Evolutionary conservation across 768 basidiomycete species (phyloP).

Genomic region (Hypholoma sublateritium): DNA sequence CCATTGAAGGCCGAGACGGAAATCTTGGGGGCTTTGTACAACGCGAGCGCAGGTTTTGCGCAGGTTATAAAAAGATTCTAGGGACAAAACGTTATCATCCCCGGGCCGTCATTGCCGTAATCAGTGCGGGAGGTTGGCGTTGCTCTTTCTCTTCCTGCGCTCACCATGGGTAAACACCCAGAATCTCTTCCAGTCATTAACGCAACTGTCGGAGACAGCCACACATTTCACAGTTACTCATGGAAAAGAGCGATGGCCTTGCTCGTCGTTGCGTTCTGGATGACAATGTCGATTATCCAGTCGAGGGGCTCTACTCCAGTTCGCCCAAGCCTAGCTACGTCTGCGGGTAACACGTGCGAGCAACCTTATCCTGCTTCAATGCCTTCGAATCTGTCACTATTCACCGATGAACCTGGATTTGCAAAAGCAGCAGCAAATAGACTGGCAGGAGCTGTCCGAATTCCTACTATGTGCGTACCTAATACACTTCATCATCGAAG

Average conservation of each 20-base stretch:
- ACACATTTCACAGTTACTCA: background rate
- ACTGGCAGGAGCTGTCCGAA: conserved; percentile 26
- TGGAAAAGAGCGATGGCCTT: background rate
- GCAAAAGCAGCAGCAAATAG: conserved; percentile 18
- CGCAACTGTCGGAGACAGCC: background rate
- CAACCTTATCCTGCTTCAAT: conserved; percentile 21
- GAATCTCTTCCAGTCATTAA: too few relatives aligned
- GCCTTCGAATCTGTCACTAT: conserved; percentile 20
- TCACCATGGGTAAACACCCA: too few relatives aligned
- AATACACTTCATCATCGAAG: background rate
- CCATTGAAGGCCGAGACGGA: too few relatives aligned
- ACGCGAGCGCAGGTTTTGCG: too few relatives aligned
- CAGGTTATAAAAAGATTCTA: too few relatives aligned
- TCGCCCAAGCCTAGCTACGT: too few relatives aligned
- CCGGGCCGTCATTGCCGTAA: too few relatives aligned
- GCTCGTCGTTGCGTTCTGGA: background rate
- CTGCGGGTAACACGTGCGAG: conserved; percentile 9
- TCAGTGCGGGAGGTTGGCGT: too few relatives aligned
- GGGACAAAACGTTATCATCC: too few relatives aligned
- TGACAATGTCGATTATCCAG: background rate
- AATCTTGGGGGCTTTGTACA: too few relatives aligned
- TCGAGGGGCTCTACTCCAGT: background rate
- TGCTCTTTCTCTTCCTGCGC: too few relatives aligned
- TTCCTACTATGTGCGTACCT: conserved; percentile 25
- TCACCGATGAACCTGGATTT: conserved; percentile 22